A percentile compares a stretch with the other conserved stretches of the same genome.
Evolutionary conservation across 306 rosid genomes (phyloP).

Genomic region (Gleditsia sinensis): DNA sequence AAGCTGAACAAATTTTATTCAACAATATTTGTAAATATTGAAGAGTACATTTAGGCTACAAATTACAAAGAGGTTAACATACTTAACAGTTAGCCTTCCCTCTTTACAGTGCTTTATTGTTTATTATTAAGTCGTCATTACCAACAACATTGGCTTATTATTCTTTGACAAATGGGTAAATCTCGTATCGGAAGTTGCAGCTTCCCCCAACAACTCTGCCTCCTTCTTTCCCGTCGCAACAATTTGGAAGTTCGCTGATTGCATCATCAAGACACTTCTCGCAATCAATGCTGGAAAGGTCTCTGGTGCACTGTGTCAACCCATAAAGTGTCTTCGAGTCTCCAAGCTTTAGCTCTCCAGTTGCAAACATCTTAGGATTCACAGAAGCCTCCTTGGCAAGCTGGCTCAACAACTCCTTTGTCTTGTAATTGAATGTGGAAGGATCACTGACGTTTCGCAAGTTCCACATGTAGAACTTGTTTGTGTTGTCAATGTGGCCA

Average conservation of each 20-base stretch:
- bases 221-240: slow-evolving; percentile 48
- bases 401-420: slow-evolving; percentile 14
- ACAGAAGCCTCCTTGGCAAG: slow-evolving; percentile 15
- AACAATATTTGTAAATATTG: neutral
- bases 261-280: slow-evolving; percentile 45
- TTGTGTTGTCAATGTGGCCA: slow-evolving; percentile 36
- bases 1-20: neutral
- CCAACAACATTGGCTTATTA: neutral
- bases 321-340: slow-evolving; percentile 36
- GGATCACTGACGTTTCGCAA: slow-evolving; percentile 20
- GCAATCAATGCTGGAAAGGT: slow-evolving; percentile 43
- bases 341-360: slow-evolving; percentile 23
- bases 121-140: no score
- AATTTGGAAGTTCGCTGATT: slow-evolving; percentile 34
- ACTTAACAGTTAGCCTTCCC: neutral
- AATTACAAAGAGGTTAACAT: neutral
- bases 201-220: slow-evolving; percentile 49
- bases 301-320: slow-evolving; percentile 47
- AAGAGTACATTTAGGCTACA: neutral
- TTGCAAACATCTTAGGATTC: slow-evolving; percentile 32
- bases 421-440: slow-evolving; percentile 20
- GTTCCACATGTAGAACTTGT: slow-evolving; percentile 29
- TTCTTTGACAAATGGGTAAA: slow-evolving; percentile 35
- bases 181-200: slow-evolving; percentile 47
- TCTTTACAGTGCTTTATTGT: neutral